Percentiles rank a stretch among this genome's conserved stretches.
These are phyloP conservation scores for Xerocomellus chrysenteron DNA, from an alignment of 768 basidiomycete species.

Conservation along the genomic window DNA sequence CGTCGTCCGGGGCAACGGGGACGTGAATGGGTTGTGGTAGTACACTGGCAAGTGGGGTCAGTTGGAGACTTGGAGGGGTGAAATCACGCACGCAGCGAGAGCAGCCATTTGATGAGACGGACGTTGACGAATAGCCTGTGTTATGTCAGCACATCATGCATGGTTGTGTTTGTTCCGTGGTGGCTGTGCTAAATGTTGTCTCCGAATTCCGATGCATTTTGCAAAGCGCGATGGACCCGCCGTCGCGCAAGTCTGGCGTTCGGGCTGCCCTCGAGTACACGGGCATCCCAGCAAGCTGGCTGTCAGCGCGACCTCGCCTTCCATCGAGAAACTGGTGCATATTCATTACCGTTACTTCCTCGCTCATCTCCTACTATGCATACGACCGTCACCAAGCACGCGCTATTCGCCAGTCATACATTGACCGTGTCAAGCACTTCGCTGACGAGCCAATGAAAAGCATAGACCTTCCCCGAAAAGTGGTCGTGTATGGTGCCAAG, in stretches of 20 bases:
- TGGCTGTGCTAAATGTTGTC: constrained; percentile 24
- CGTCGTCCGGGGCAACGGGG: constrained; percentile 56
- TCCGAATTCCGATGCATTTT: constrained; percentile 22
- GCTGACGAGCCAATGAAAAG: constrained; percentile 65
- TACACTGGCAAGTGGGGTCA: constrained; percentile 41
- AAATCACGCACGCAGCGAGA: constrained; percentile 67
- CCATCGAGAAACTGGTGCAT: constrained; percentile 95
- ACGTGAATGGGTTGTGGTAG: constrained; percentile 67
- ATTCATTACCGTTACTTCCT: constrained; percentile 77
- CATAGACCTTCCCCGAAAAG: constrained; percentile 69
- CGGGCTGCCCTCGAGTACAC: constrained; percentile 65
- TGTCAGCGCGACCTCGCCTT: constrained; percentile 79
- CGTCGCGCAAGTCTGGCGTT: constrained; percentile 48
- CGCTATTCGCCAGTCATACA: constrained; percentile 71
- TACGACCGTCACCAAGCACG: constrained; percentile 88
- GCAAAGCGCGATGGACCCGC: constrained; percentile 7
- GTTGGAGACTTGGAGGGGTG: neutral
- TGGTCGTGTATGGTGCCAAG: constrained; percentile 83
- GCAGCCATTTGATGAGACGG: constrained; percentile 51
- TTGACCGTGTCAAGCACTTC: constrained; percentile 76
- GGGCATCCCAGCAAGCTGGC: constrained; percentile 71
- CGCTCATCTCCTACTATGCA: constrained; percentile 68
- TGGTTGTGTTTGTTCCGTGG: constrained; percentile 18
- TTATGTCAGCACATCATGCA: constrained; percentile 23
- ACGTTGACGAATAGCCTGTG: constrained; percentile 5